A percentile compares a stretch with the other conserved stretches of the same genome.
phyloP scores from a whole-genome alignment of 192 early-diverging fungal species.

The Obelidium mucronatum region DNA sequence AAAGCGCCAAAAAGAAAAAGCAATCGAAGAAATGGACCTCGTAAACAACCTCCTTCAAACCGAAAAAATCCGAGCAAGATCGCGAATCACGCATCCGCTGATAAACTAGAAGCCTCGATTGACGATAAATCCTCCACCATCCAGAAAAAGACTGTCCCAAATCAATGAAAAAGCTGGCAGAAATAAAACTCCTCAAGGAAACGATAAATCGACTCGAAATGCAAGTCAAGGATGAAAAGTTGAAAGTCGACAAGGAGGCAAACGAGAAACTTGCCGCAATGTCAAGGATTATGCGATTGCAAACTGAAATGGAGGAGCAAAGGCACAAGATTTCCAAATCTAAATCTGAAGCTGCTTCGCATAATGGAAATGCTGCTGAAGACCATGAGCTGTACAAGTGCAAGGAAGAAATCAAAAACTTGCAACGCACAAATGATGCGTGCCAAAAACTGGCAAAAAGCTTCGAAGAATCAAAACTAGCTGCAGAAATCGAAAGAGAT shows the following conservation, averaged over 20 bases:
- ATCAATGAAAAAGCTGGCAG: slow-evolving; percentile 35
- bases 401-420: slow-evolving; percentile 51
- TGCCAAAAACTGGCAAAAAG: slow-evolving; percentile 52
- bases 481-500: slow-evolving; percentile 59
- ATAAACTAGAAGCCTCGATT: slow-evolving; percentile 53
- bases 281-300: slow-evolving; percentile 40
- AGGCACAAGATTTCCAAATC: slow-evolving; percentile 34
- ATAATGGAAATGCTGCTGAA: slow-evolving; percentile 41
- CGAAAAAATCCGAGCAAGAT: slow-evolving; percentile 62
- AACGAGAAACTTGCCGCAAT: slow-evolving; percentile 52
- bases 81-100: slow-evolving; percentile 54
- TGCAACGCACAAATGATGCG: slow-evolving; percentile 43
- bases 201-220: slow-evolving; percentile 43
- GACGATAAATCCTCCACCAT: slow-evolving; percentile 30
- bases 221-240: slow-evolving; percentile 51
- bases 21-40: slow-evolving; percentile 53
- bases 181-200: slow-evolving; percentile 45
- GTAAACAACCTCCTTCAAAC: slow-evolving; percentile 57
- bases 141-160: slow-evolving; percentile 49
- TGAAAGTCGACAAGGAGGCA: slow-evolving; percentile 37
- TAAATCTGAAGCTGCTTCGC: slow-evolving; percentile 41
- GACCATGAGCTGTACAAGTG: slow-evolving; percentile 49
- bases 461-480: slow-evolving; percentile 54
- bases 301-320: slow-evolving; percentile 59
- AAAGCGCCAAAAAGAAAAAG: slow-evolving; percentile 32